Evolutionary conservation across 2,329 filamentous ascomycete species (phyloP), one percentile per base, ranked within the genome.

Genomic region (Gnomoniopsis smithogilvyi): DNA sequence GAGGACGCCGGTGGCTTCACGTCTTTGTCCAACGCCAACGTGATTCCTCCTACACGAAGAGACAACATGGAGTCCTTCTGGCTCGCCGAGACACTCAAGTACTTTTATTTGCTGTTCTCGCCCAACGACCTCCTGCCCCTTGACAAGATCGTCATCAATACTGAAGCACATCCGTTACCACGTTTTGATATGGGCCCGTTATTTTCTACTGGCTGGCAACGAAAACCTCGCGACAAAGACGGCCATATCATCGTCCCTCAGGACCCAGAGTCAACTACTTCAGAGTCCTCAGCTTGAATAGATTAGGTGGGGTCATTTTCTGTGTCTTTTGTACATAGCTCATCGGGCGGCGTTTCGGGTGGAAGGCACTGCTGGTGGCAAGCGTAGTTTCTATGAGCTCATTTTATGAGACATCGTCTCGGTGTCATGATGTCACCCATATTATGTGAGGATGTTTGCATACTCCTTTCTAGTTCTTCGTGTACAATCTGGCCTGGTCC

Each of bases 1-100:
- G 80, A 85, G 47, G 88, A 93, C 43, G 86, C 86, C 41, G 87
- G 87, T 43, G 92, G 92, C 0, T 98, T 96, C 70, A 92, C 91
- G 1, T 93, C 89, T 64, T 79, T 98, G 62, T 81, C 81, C 19
- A 85, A 96, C 69, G 93, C 92, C 26, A 87, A 88, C 64, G 74
- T 75, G 6, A 74, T 95, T 11, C 92, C 93, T 21, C 86, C 92
- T 0, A 73, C 78, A 15, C 77, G 79, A 49, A 81, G 86, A 61
- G 94, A 99, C 74, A 98, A 98, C 67, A 97, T 99, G 94, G 95
- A 99, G 77, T 96, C 92, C 71, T 98, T 98, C 76, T 99, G 95
- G 95, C 84, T 99, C 79, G 93, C 95, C 50, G 95, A 99, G 77
- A 99, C 95, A 22, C 80, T 99, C 48, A 99, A 99, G 76, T 99